Evolutionary conservation across 345 rosid genomes (phyloP), one percentile per base, ranked within the genome.

Genomic region (Noccaea bulbosa): DNA sequence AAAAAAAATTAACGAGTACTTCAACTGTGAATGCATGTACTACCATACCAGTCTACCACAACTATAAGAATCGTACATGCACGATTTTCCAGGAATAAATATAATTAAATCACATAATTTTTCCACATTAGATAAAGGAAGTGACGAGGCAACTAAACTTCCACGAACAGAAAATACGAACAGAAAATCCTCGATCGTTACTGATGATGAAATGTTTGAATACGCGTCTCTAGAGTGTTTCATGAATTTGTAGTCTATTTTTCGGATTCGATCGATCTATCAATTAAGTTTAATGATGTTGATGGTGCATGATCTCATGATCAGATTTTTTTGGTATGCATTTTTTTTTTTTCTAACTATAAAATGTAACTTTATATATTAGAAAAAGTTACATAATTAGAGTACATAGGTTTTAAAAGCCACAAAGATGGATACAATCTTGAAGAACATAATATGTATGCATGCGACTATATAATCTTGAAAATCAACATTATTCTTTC

Each of bases 111-210:
- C 50, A 54, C 61, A 67, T 17, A 15, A 9, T 5, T 40, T 67
- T 68, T 44, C 63, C 63, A 68, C 20, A 33, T 5, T 17, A 34
- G 55, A 22, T 69, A n/a, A 20, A 57, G 9, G 16, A 35, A 69
- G 38, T n/a, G 46, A 46, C 5, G 24, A 20, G 35, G 38, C 65
- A 56, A 57, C 47, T 46, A 57, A 56, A 45, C 7, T 68, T 56
- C 46, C 64, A 68, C 37, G 27, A 45, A 7, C 3, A 50, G n/a
- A 33, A 33, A 1, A 7, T 33, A 11, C 6, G 41, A 30, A 8
- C 52, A 40, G 10, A 41, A 44, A 56, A 45, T 15, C 40, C 9
- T 32, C 4, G 52, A 54, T 8, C 38, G 16, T 14, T 11, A 16
- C 11, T 56, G 22, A 17, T 35, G 38, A 56, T 34, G 37, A 9